phyloP scores from a whole-genome alignment of 1,284 basidiomycete genomes.

The Cutaneotrichosporon cutaneum region DNA sequence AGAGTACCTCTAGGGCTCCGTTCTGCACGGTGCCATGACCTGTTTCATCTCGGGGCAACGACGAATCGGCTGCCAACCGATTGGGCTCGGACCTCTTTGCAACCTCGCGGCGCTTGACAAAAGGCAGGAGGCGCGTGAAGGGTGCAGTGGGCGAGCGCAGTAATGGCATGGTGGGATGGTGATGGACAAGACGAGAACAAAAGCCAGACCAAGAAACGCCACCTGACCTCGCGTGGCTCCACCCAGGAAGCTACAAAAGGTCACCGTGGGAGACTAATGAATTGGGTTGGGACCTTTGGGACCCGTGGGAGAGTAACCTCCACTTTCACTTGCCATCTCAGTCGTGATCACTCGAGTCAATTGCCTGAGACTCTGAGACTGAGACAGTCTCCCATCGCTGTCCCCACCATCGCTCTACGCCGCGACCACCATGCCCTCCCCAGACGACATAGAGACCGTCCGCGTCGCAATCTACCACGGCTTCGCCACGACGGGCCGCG shows the following conservation, averaged over 20 bases:
- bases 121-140: not conserved
- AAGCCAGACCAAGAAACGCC: not conserved
- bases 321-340: too few relatives aligned
- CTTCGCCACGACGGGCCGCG: slow-evolving; percentile 4
- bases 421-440: not conserved
- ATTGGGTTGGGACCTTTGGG: not conserved
- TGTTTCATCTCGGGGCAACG: not conserved
- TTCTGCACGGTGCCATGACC: not conserved
- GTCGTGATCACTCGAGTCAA: not conserved
- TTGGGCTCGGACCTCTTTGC: not conserved
- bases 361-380: not conserved
- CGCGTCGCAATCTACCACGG: slow-evolving; percentile 13
- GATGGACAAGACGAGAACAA: not conserved
- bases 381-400: too few relatives aligned
- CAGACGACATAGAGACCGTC: slow-evolving; percentile 1
- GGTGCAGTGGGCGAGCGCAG: not conserved
- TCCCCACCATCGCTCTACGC: not conserved
- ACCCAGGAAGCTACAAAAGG: not conserved
- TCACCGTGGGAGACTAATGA: slow-evolving; percentile 1
- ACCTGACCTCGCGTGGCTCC: not conserved
- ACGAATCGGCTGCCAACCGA: not conserved
- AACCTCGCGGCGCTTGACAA: not conserved
- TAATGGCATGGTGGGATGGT: not conserved
- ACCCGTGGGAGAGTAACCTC: not conserved
- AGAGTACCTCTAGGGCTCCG: not conserved